Evolutionary conservation across 768 basidiomycete genomes (phyloP), one percentile per base, ranked within the genome.

Genomic region (Termitomyces sp.): DNA sequence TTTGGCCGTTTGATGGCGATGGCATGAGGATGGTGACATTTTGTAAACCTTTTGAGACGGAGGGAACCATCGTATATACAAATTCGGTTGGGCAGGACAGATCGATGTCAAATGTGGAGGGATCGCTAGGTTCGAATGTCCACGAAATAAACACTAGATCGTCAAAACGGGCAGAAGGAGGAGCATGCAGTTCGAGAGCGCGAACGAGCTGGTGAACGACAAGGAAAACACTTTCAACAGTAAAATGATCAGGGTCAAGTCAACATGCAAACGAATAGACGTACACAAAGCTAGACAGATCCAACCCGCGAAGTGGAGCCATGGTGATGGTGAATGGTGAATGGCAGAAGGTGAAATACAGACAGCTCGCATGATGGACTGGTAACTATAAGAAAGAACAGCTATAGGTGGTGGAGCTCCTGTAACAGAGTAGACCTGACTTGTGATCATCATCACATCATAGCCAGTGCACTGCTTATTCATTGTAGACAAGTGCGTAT

Each of bases 21-120:
- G 52, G 18, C 1, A 28, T 16, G n/a, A 1, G 3, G 6, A 3
- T 0, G n/a, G 20, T 14, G 22, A 0, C 2, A 7, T n/a, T 16
- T 2, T 4, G 0, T 14, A 9, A 32, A 10, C 9, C 18, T 43
- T 24, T 46, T 18, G 18, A 26, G n/a, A 52, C n/a, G 6, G 6
- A 20, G 20, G n/a, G 7, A 24, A 2, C 18, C 4, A 46, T 1
- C 1, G n/a, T 0, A 16, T 2, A 13, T 5, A 18, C 10, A 2
- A 3, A 0, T 0, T 2, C 1, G 18, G 0, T 1, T 26, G 13
- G 14, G 44, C 50, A 52, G 0, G 13, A 30, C 41, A 52, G 9
- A 7, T 28, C 45, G 22, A 57, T 44, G 5, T 22, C 16, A n/a
- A 52, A 46, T 8, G 5, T 26, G 3, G 4, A 0, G 35, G 51